phyloP scores from a whole-genome alignment of 169 alveolate genomes.

The Eimeria necatrix region DNA sequence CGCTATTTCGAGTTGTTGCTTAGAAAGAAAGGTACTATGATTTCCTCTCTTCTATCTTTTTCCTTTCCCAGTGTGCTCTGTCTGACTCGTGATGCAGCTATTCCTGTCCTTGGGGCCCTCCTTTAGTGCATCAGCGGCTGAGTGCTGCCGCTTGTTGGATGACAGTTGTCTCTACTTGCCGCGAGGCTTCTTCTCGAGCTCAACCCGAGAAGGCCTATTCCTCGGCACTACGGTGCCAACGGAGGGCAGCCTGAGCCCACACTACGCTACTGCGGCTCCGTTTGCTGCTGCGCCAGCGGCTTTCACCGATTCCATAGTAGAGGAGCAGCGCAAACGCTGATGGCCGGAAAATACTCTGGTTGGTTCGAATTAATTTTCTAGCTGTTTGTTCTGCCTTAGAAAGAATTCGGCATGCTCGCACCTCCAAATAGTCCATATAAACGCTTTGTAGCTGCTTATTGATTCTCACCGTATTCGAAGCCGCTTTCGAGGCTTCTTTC shows the following conservation, averaged over 20 bases:
- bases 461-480: no score
- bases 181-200: slow-evolving; percentile 46
- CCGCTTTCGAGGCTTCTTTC: no score
- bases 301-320: no score
- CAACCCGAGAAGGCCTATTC: not conserved
- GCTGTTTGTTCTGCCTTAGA: no score
- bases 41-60: not conserved
- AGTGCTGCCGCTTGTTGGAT: slow-evolving; percentile 72
- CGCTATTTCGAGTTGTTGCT: no score
- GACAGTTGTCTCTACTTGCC: slow-evolving; percentile 76
- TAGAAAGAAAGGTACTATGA: no score
- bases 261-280: not conserved
- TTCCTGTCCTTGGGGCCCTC: slow-evolving; percentile 68
- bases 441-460: no score
- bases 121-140: slow-evolving; percentile 58
- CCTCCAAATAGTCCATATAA: no score
- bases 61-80: not conserved
- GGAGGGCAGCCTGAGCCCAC: not conserved
- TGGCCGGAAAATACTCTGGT: no score
- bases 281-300: not conserved
- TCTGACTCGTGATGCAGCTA: slow-evolving; percentile 46
- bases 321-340: not conserved
- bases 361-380: no score
- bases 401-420: no score
- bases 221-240: not conserved